A percentile compares a stretch with the other conserved stretches of the same genome.
Conservation (phyloP, 169 alveolate genomes). For the Cryptosporidium ryanae region DNA sequence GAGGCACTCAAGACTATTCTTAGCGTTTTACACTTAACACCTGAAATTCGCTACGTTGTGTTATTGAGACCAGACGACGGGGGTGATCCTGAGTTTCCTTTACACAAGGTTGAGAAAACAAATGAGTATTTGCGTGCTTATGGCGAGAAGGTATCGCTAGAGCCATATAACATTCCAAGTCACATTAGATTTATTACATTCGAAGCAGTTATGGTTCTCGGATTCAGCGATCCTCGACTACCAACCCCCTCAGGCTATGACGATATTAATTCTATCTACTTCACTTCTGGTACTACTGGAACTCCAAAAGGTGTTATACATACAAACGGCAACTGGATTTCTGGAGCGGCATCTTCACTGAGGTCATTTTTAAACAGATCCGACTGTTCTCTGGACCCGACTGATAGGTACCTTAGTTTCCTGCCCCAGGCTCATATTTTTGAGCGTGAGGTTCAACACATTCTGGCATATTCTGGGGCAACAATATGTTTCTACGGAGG, state of each 20-base stretch:
- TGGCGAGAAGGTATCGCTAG: constrained; percentile 52
- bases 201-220: constrained; percentile 76
- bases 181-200: constrained; percentile 43
- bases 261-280: constrained; percentile 90
- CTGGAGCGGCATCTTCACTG: constrained; percentile 79
- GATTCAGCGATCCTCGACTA: constrained; percentile 69
- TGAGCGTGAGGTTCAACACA: constrained; percentile 90
- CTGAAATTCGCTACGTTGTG: constrained; percentile 78
- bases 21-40: constrained; percentile 21
- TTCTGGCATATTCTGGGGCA: constrained; percentile 79
- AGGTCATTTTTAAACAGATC: constrained; percentile 81
- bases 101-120: constrained; percentile 72
- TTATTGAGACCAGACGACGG: constrained; percentile 76
- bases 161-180: constrained; percentile 47
- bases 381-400: constrained; percentile 66
- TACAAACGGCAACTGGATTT: constrained; percentile 88
- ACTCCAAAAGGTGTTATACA: constrained; percentile 97
- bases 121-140: constrained; percentile 49
- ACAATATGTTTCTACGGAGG: constrained; percentile 91
- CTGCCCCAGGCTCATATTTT: constrained; percentile 96
- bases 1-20: constrained; percentile 47
- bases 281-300: constrained; percentile 98
- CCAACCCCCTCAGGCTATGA: constrained; percentile 83
- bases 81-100: constrained; percentile 70
- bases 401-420: constrained; percentile 91